A percentile compares a stretch with the other conserved stretches of the same genome.
These are phyloP conservation scores for Tephrocybe rancida DNA, from an alignment of 768 basidiomycete species.

Conservation along the genomic window DNA sequence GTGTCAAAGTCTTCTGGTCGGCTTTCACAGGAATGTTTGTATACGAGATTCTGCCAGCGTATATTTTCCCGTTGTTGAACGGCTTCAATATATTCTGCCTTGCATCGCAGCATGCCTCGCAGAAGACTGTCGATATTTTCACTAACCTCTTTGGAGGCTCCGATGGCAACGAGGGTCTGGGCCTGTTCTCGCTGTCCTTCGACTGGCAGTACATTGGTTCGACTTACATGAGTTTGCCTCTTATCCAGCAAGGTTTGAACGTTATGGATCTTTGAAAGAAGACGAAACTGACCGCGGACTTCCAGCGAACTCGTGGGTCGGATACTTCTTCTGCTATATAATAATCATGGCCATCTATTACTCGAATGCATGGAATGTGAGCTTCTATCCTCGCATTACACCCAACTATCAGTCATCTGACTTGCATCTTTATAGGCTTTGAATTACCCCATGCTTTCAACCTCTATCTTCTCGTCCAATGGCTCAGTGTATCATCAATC, in stretches of 20 bases:
- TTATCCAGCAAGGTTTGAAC: constrained; percentile 54
- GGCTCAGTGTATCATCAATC: constrained; percentile 57
- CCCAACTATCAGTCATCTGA: constrained; percentile 38
- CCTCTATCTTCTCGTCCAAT: constrained; percentile 55
- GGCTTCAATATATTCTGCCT: constrained; percentile 65
- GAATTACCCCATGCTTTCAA: constrained; percentile 59
- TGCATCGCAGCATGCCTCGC: constrained; percentile 49
- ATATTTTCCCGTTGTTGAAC: constrained; percentile 66
- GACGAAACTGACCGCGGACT: neutral
- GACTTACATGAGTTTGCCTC: constrained; percentile 50
- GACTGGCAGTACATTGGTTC: constrained; percentile 73
- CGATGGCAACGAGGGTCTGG: constrained; percentile 69
- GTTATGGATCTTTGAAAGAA: neutral
- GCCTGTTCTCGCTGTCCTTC: constrained; percentile 59
- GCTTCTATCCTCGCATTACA: constrained; percentile 12
- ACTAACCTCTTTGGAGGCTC: constrained; percentile 71
- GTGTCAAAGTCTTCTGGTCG: constrained; percentile 53
- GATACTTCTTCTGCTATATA: constrained; percentile 53
- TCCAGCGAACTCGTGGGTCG: constrained; percentile 60
- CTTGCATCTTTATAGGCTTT: constrained; percentile 15
- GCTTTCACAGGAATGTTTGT: constrained; percentile 54
- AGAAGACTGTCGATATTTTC: constrained; percentile 46
- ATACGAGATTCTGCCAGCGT: constrained; percentile 55
- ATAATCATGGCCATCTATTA: constrained; percentile 61
- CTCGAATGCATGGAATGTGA: constrained; percentile 61